Percentiles rank a stretch among this genome's conserved stretches.
Evolutionary conservation across 495 filamentous ascomycete species (phyloP).

Genomic region (Aspergillus sparsus): DNA sequence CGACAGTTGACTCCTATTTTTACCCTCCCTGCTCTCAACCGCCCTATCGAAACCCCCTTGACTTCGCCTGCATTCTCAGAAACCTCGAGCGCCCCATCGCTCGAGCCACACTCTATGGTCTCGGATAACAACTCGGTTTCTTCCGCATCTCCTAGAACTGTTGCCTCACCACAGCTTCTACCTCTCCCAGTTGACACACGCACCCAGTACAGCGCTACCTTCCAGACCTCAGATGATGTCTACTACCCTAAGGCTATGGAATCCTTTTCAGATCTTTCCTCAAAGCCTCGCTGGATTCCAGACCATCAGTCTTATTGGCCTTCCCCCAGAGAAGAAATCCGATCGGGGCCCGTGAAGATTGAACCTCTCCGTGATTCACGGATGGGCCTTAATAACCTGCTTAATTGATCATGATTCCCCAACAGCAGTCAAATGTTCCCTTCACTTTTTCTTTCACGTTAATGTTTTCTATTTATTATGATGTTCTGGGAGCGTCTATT

Average conservation of each 20-base stretch:
- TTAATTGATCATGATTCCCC: constrained; percentile 33
- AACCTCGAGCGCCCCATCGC: constrained; percentile 58
- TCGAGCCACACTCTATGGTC: constrained; percentile 70
- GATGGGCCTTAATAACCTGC: constrained; percentile 44
- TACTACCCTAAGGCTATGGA: constrained; percentile 32
- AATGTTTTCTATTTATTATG: constrained; percentile 22
- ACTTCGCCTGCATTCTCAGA: constrained; percentile 69
- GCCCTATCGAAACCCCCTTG: constrained; percentile 60
- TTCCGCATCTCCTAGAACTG: constrained; percentile 54
- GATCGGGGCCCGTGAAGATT: constrained; percentile 19
- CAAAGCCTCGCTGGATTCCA: constrained; percentile 36
- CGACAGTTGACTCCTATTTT: constrained; percentile 49
- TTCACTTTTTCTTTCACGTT: constrained; percentile 28
- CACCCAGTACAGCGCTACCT: constrained; percentile 33
- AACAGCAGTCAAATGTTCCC: constrained; percentile 23
- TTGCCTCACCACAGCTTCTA: constrained; percentile 45
- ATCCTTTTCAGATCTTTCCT: constrained; percentile 33
- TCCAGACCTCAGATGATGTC: constrained; percentile 36
- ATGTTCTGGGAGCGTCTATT: constrained; percentile 29
- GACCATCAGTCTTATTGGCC: constrained; percentile 38
- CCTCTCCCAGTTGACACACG: constrained; percentile 41
- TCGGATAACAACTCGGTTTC: constrained; percentile 70
- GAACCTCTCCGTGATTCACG: constrained; percentile 45
- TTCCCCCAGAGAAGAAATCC: constrained; percentile 13
- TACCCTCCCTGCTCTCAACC: constrained; percentile 47